Percentiles rank a stretch among this genome's conserved stretches.
Conservation (phyloP, 306 rosid genomes). For the Casuarina glauca region DNA sequence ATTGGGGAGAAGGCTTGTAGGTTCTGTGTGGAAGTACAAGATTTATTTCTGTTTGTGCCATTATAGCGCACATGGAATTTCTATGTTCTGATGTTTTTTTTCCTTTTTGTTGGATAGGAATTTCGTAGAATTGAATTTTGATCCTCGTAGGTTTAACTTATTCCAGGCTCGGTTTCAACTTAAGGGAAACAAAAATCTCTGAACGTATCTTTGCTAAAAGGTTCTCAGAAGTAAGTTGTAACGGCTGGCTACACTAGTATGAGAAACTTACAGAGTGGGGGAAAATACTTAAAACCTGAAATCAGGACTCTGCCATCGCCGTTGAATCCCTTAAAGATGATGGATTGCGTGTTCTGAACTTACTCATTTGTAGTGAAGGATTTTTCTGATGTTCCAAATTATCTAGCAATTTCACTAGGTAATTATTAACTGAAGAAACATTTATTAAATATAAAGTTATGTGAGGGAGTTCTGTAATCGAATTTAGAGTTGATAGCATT, state of each 20-base stretch:
- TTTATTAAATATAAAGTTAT: neutral
- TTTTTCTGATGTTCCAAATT: neutral
- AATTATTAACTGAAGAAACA: neutral
- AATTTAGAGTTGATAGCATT: slow-evolving; percentile 10
- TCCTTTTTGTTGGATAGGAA: neutral
- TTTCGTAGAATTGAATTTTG: neutral
- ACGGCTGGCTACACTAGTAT: neutral
- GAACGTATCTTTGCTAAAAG: neutral
- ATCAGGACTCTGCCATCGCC: slow-evolving; percentile 10
- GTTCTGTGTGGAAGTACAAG: neutral
- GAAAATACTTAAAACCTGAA: neutral
- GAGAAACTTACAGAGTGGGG: neutral
- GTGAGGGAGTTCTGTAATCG: slow-evolving; percentile 1
- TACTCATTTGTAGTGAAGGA: neutral
- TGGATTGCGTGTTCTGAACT: neutral
- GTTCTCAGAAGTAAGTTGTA: neutral
- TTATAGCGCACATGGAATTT: neutral
- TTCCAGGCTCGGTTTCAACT: neutral
- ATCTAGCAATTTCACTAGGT: neutral
- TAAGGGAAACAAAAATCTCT: neutral
- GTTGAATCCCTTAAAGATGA: neutral
- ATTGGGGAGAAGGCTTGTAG: neutral
- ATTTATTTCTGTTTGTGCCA: neutral
- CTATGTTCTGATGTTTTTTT: neutral
- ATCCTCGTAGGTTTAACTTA: neutral